phyloP scores from a whole-genome alignment of 2,329 filamentous ascomycete species.

The Aureobasidium leucospermi region DNA sequence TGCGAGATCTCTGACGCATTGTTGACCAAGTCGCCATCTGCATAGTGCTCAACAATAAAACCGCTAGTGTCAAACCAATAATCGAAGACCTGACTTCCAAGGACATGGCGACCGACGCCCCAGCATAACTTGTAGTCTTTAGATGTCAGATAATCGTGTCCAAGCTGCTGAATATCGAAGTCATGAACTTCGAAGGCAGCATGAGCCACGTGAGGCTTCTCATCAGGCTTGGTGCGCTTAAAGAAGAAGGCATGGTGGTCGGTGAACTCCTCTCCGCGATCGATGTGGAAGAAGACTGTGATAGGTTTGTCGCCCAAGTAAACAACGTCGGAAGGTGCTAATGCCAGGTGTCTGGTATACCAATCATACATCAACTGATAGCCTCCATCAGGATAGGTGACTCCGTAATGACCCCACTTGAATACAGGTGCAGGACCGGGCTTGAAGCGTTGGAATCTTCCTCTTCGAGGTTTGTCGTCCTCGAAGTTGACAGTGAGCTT shows the following conservation, averaged over 20 bases:
- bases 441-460: constrained; percentile 36
- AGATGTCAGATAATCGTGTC: constrained; percentile 60
- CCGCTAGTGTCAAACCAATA: constrained; percentile 60
- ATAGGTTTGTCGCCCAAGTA: constrained; percentile 28
- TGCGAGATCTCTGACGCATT: constrained; percentile 36
- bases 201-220: constrained; percentile 54
- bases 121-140: constrained; percentile 59
- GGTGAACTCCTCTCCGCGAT: constrained; percentile 40
- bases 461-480: constrained; percentile 30
- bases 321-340: constrained; percentile 39
- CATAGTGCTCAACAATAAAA: constrained; percentile 53
- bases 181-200: constrained; percentile 64
- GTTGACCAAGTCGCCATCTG: constrained; percentile 61
- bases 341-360: constrained; percentile 42
- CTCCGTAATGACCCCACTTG: constrained; percentile 44
- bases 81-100: constrained; percentile 66
- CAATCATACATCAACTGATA: constrained; percentile 28
- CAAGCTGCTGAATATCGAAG: constrained; percentile 62
- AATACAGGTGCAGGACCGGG: constrained; percentile 44
- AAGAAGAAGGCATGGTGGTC: constrained; percentile 54
- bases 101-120: constrained; percentile 63
- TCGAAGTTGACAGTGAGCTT: constrained; percentile 33
- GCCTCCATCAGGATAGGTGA: no score
- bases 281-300: constrained; percentile 48
- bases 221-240: constrained; percentile 16